These are phyloP conservation scores for Digitaria exilis DNA, from an alignment of 202 grass and related monocot species.

Conservation along the genomic window DNA sequence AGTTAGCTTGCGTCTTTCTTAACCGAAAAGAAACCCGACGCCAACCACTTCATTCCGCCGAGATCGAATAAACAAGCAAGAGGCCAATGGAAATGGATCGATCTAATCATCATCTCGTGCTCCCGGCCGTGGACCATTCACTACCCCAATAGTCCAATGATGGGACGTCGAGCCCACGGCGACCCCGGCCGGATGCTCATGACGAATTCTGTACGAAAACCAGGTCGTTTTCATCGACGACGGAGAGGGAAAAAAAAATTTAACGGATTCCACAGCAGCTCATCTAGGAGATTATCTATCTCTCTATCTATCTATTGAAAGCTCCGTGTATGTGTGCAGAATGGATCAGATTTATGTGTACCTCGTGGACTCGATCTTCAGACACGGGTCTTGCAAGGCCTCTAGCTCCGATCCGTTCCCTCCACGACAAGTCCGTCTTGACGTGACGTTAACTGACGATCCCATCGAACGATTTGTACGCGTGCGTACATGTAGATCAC, in stretches of 20 bases:
- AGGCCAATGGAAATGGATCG: not conserved
- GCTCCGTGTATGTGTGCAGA: not conserved
- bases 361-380: not conserved
- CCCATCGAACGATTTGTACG: not conserved
- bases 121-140: slow-evolving; percentile 24
- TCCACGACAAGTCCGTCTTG: slow-evolving; percentile 27
- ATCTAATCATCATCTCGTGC: not conserved
- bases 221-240: slow-evolving; percentile 12
- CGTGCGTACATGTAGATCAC: not conserved
- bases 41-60: slow-evolving; percentile 50
- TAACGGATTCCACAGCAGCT: not conserved
- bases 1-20: slow-evolving; percentile 22
- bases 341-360: not conserved
- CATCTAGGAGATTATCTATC: too few relatives aligned
- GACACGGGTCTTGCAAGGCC: slow-evolving; percentile 25
- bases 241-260: not conserved
- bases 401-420: not conserved
- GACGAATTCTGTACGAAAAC: not conserved
- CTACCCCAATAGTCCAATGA: slow-evolving; percentile 22
- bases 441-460: slow-evolving; percentile 24
- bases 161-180: slow-evolving; percentile 22
- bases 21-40: slow-evolving; percentile 28
- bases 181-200: not conserved
- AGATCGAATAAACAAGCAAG: slow-evolving; percentile 28
- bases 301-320: not conserved